Percentiles rank a stretch among this genome's conserved stretches.
These are phyloP conservation scores for Phalaenopsis hybrid DNA, from an alignment of 116 monocot species.

Conservation along the genomic window DNA sequence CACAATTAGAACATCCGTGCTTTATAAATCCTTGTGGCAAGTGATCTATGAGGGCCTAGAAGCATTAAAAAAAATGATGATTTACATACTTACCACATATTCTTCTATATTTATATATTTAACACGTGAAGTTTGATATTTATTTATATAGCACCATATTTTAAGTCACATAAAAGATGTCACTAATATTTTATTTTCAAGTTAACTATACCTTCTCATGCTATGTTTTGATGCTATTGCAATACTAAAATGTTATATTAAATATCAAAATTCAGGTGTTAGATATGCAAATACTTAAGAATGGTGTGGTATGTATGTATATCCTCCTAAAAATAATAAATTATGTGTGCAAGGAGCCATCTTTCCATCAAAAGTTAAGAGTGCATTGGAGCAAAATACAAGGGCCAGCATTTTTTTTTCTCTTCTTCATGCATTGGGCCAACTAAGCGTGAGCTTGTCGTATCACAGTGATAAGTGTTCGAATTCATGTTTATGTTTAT, in stretches of 20 bases:
- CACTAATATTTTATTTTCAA: too few species aligned
- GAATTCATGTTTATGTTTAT: neutral
- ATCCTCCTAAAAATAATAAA: neutral
- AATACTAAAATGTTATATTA: too few species aligned
- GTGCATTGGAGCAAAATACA: neutral
- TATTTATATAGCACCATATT: too few species aligned
- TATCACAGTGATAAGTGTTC: neutral
- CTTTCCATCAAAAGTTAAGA: neutral
- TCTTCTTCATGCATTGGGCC: neutral
- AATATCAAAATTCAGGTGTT: too few species aligned
- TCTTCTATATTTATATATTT: too few species aligned
- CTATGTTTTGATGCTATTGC: too few species aligned
- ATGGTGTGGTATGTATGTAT: too few species aligned
- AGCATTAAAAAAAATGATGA: neutral
- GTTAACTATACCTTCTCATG: too few species aligned
- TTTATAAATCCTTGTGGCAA: neutral
- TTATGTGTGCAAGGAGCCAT: neutral
- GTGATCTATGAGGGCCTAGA: neutral
- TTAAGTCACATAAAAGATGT: too few species aligned
- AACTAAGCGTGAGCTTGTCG: neutral
- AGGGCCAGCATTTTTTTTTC: neutral
- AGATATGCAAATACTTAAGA: too few species aligned
- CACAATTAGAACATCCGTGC: neutral
- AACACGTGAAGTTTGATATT: too few species aligned
- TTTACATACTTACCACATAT: too few species aligned